Percentiles rank a stretch among this genome's conserved stretches.
These are phyloP conservation scores for Poa pratensis DNA, from an alignment of 176 grass and related monocot species.

Conservation along the genomic window DNA sequence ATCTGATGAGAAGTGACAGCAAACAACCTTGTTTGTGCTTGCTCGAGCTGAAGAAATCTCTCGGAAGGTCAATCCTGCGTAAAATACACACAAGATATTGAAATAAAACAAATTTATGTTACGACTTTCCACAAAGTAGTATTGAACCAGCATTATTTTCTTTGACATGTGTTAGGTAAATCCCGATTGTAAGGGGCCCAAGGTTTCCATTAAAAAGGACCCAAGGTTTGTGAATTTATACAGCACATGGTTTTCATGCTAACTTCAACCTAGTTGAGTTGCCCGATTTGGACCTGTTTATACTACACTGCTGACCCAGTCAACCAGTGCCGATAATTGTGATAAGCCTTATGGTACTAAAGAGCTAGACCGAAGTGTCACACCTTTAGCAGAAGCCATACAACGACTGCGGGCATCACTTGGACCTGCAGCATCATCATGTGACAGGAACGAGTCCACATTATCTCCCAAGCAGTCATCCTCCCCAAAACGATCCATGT, in stretches of 20 bases:
- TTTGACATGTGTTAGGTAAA: neutral
- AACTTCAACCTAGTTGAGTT: slow-evolving; percentile 29
- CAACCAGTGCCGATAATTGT: neutral
- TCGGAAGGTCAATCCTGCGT: slow-evolving; percentile 69
- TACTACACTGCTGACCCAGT: neutral
- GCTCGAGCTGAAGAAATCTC: slow-evolving; percentile 69
- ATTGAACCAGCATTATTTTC: slow-evolving; percentile 14
- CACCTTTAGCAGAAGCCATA: slow-evolving; percentile 79
- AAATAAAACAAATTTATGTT: slow-evolving; percentile 13
- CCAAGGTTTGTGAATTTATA: slow-evolving; percentile 15
- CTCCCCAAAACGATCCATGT: slow-evolving; percentile 81
- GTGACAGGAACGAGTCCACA: slow-evolving; percentile 79
- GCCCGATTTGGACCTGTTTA: slow-evolving; percentile 1
- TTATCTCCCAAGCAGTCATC: slow-evolving; percentile 84
- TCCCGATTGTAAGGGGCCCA: neutral
- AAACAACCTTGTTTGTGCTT: slow-evolving; percentile 75
- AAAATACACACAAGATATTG: slow-evolving; percentile 22
- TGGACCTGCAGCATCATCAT: slow-evolving; percentile 66
- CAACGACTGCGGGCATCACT: slow-evolving; percentile 60
- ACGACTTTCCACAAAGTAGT: slow-evolving; percentile 1
- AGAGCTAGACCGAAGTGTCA: neutral
- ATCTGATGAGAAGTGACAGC: slow-evolving; percentile 95
- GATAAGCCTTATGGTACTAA: slow-evolving; percentile 2
- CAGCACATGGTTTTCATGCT: slow-evolving; percentile 1
- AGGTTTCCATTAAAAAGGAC: neutral